Conservation (phyloP, 371 early-diverging fungal genomes). For the Conidiobolus incongruus region DNA sequence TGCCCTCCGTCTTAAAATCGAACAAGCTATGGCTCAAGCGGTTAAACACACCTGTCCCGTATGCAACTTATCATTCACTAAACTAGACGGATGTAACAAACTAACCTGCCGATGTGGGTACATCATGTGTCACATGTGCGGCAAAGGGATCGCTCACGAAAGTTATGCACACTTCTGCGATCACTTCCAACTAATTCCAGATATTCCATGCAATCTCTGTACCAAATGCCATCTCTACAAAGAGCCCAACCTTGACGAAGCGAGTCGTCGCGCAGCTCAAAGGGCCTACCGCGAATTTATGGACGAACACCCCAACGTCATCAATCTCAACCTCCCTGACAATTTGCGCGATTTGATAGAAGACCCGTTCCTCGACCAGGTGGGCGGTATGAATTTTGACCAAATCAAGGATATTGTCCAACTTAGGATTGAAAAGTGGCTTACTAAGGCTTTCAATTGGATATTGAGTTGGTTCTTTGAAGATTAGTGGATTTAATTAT, state of each 20-base stretch:
- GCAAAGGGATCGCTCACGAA: constrained; percentile 25
- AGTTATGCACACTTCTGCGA: constrained; percentile 34
- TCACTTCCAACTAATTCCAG: constrained; percentile 29
- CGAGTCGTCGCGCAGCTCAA: constrained; percentile 17
- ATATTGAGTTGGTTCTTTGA: too few species aligned
- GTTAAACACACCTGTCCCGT: constrained; percentile 37
- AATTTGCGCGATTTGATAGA: too few species aligned
- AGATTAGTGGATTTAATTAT: too few species aligned
- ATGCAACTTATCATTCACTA: constrained; percentile 30
- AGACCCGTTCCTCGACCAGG: too few species aligned
- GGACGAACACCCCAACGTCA: constrained; percentile 18
- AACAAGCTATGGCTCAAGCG: constrained; percentile 38
- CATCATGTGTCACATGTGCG: constrained; percentile 40
- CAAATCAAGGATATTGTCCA: too few species aligned
- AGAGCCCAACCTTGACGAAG: constrained; percentile 23
- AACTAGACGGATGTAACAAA: constrained; percentile 42
- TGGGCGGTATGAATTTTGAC: too few species aligned
- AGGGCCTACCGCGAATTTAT: constrained; percentile 23
- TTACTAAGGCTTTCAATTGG: too few species aligned
- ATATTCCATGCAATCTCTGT: constrained; percentile 21
- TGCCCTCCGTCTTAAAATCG: constrained; percentile 27
- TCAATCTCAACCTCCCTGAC: too few species aligned
- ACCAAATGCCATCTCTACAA: constrained; percentile 32
- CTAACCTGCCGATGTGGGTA: constrained; percentile 36
- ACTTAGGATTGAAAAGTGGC: too few species aligned